These are phyloP conservation scores for Trichosporon sp. DNA, from an alignment of 1,284 basidiomycete species.

Conservation along the genomic window DNA sequence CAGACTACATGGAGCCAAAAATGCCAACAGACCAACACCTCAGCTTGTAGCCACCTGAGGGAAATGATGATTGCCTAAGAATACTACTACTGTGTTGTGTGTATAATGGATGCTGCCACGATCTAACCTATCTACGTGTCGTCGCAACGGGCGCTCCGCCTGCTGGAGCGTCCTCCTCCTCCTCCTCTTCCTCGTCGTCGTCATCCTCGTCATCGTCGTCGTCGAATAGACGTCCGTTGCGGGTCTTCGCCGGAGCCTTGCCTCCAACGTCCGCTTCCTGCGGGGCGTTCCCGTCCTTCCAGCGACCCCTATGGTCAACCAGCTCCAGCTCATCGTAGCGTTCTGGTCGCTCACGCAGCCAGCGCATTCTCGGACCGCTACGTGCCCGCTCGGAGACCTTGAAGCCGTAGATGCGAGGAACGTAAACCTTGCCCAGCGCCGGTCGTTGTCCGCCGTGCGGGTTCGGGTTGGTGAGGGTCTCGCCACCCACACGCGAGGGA, in stretches of 20 bases:
- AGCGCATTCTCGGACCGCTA: constrained; percentile 93
- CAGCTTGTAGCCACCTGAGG: not conserved
- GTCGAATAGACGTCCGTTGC: constrained; percentile 35
- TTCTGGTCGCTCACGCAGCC: constrained; percentile 82
- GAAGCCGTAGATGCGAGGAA: constrained; percentile 84
- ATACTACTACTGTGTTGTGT: constrained; percentile 4
- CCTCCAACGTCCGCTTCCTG: not conserved
- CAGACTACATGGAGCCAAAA: constrained; percentile 3
- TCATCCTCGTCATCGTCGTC: constrained; percentile 35
- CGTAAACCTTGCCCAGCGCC: constrained; percentile 78
- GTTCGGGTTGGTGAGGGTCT: constrained; percentile 60
- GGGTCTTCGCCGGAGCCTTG: constrained; percentile 10
- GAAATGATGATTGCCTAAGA: constrained; percentile 6
- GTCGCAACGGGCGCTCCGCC: constrained; percentile 4
- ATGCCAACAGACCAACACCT: not conserved
- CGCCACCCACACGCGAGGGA: constrained; percentile 28
- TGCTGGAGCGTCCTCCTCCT: constrained; percentile 32
- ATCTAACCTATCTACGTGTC: constrained; percentile 5
- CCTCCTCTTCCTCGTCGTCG: constrained; percentile 35
- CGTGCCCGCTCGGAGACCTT: constrained; percentile 60
- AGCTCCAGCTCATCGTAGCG: constrained; percentile 71
- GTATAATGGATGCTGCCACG: constrained; percentile 5
- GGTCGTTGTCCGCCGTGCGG: constrained; percentile 71
- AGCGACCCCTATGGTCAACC: constrained; percentile 80
- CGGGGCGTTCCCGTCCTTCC: constrained; percentile 54